Evolutionary conservation across 2,329 filamentous ascomycete genomes (phyloP), one percentile per base, ranked within the genome.

Genomic region (Penicillium sp.): DNA sequence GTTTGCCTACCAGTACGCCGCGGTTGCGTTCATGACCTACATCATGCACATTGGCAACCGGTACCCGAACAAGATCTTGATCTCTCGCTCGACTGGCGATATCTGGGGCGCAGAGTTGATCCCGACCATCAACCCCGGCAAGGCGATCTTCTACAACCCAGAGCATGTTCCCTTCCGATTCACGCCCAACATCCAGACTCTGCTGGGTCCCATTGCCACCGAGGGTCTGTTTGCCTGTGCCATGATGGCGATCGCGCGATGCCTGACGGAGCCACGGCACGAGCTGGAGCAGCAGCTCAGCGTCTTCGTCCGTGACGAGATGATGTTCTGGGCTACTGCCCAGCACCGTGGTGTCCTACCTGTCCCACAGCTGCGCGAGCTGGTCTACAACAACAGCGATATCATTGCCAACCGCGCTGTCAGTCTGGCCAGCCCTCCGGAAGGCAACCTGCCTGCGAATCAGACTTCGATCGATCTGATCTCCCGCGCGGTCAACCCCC

Each of bases 1-100:
- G 60, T 96, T 99, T 75, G 89, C 90, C 20, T 96, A 97, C 77
- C 94, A 99, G 74, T 86, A 96, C 55, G 92, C 94, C 18, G 85
- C 92, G 1, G 81, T 97, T 58, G 96, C 94, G 1, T 99, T 99
- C 76, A 96, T 99, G 88, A 97, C 94, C 4, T 99, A 97, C 69
- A 88, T 96, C 53, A 87, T 99, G 77, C 92, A 92, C 76, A 97
- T 99, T 85, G 90, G 92, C 69, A 90, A 90, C 70, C 89, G 94
- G 27, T 96, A 94, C 72, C 95, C 94, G 5, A 90, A 92, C 73
- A 99, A 99, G 80, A 87, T 97, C 71, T 88, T 89, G 73, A 95
- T 99, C 65, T 88, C 90, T 10, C 87, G 91, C 22, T 83, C 83
- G 27, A 91, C 88, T 5, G 95, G 95, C 58, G 94, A 95, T 66